A percentile compares a stretch with the other conserved stretches of the same genome.
Conservation (phyloP, 1,139 yeast genomes). For the Meyerozyma sp. region DNA sequence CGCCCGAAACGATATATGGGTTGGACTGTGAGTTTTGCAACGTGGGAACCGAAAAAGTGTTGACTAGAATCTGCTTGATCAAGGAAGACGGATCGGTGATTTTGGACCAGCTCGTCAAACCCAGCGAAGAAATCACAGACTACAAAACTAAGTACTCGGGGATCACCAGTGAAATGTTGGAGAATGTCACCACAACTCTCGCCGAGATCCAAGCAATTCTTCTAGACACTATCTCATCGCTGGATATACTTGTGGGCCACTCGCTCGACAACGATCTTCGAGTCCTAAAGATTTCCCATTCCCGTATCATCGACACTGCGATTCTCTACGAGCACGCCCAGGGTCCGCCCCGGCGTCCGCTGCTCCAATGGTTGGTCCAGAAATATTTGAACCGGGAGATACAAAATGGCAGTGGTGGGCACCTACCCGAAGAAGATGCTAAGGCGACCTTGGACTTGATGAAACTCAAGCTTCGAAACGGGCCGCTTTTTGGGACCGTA, state of each 20-base stretch:
- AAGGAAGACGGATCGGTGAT: slow-evolving; percentile 57
- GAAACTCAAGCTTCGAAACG: slow-evolving; percentile 62
- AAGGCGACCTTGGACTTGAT: slow-evolving; percentile 73
- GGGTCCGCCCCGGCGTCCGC: slow-evolving; percentile 77
- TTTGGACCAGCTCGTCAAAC: slow-evolving; percentile 73
- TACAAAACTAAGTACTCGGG: slow-evolving; percentile 85
- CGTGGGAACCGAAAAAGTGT: slow-evolving; percentile 54
- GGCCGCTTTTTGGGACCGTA: slow-evolving; percentile 56
- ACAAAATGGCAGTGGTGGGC: slow-evolving; percentile 62
- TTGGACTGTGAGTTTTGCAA: slow-evolving; percentile 93
- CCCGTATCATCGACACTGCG: slow-evolving; percentile 65
- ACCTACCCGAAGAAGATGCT: slow-evolving; percentile 86
- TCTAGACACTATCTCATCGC: slow-evolving; percentile 35
- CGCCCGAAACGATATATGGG: slow-evolving; percentile 63
- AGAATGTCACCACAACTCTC: slow-evolving; percentile 58
- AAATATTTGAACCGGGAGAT: slow-evolving; percentile 53
- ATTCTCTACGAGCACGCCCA: slow-evolving; percentile 64
- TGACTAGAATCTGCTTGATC: slow-evolving; percentile 74
- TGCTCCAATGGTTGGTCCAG: slow-evolving; percentile 62
- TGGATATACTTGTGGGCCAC: slow-evolving; percentile 66
- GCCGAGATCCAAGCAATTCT: slow-evolving; percentile 62
- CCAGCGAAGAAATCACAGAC: slow-evolving; percentile 65
- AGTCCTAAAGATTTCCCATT: slow-evolving; percentile 56
- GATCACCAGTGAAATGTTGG: slow-evolving; percentile 64
- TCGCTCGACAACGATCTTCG: slow-evolving; percentile 65